These are phyloP conservation scores for Capsicum pubescens DNA, from an alignment of 257 asterid genomes.

Conservation along the genomic window DNA sequence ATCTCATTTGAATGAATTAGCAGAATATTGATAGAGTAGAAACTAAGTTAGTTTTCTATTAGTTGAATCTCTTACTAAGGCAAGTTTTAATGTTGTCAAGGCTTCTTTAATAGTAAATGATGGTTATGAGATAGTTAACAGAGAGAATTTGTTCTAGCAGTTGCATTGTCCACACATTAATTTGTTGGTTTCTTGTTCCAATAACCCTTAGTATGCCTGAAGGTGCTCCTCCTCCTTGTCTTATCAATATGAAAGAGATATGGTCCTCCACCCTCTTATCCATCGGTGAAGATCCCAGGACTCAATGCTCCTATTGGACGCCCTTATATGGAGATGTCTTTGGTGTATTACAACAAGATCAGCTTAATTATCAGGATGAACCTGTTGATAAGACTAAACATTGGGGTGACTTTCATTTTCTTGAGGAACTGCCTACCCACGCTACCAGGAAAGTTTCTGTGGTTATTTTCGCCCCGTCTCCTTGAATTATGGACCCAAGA, in stretches of 20 bases:
- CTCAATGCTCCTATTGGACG: conserved; percentile 98
- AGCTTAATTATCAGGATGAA: conserved; percentile 93
- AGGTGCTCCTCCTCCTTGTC: conserved; percentile 99
- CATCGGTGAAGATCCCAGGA: conserved; percentile 93
- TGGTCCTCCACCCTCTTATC: conserved; percentile 99
- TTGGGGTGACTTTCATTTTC: conserved; percentile 74
- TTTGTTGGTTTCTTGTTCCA: too few relatives aligned
- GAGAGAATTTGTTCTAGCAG: not conserved
- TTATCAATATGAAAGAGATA: conserved; percentile 99
- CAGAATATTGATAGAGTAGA: conserved; percentile 14
- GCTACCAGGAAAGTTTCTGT: too few relatives aligned
- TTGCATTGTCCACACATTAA: too few relatives aligned
- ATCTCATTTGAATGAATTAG: not conserved
- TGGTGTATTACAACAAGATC: conserved; percentile 85
- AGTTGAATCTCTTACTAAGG: not conserved
- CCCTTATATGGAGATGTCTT: conserved; percentile 95
- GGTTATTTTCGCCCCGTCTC: too few relatives aligned
- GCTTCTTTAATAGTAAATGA: not conserved
- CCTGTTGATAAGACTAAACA: conserved; percentile 89
- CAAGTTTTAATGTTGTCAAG: not conserved
- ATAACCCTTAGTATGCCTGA: conserved; percentile 95
- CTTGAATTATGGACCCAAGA: too few relatives aligned
- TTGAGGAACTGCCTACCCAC: too few relatives aligned
- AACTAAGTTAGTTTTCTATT: not conserved
- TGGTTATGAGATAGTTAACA: not conserved